Evolutionary conservation across 129 eudicot species (phyloP), one percentile per base, ranked within the genome.

Genomic region (Saposhnikovia divaricata): DNA sequence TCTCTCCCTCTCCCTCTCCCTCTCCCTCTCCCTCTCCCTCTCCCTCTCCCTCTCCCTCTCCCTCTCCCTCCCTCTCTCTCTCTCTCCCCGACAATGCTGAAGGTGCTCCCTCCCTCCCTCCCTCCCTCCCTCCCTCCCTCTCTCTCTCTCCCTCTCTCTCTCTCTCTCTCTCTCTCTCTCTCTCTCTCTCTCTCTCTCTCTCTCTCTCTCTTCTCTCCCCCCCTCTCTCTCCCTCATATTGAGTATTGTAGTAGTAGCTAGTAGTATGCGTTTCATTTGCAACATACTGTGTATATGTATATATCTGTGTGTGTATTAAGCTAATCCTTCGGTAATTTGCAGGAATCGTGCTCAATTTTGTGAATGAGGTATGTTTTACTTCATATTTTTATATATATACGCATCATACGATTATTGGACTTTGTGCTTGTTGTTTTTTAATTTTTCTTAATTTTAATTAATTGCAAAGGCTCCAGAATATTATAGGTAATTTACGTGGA

Each of bases 321-420:
- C 75, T 65, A n/a, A 57, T n/a, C 34, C 23, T 13, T 38, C 11
- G 44, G 5, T 44, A 38, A 51, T 81, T 85, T 85, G 79, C 97
- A 90, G 98, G 89, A 78, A 94, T 90, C 87, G 98, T 94, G 69
- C 97, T 94, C 85, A 94, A 94, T 84, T 94, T 88, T 91, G 93
- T 94, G 80, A 94, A 94, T 80, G 98, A 94, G 98, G 98, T 91
- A 85, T 76, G 80, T 23, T 82, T 46, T 46, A 11, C 28, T 74
- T 18, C 15, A 47, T 14, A 3, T 46, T 74, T 28, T 14, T 46
- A 34, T 74, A 21, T n/a, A 1, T 61, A 25, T 61, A 25, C 14
- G 25, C 37, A 4, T 23, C 37, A 61, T 25, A 61, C 4, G 11
- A 9, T 61, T 23, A 21, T n/a, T 61, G 37, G 11, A n/a, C 69